Base-by-base conservation (phyloP, 2,329 filamentous ascomycete species). In the Nemania diffusa region DNA sequence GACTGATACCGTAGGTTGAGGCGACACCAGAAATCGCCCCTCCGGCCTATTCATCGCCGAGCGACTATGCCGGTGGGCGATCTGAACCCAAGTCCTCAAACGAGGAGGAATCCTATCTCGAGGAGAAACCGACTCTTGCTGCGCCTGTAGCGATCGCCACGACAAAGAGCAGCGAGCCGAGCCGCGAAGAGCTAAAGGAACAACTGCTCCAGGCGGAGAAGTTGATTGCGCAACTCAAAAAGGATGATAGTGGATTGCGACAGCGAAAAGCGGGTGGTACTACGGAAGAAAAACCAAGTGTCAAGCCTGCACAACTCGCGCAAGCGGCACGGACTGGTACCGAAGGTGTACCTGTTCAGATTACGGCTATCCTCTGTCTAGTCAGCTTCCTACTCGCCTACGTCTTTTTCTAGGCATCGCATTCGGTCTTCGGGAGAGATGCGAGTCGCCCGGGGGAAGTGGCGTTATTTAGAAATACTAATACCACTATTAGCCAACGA, bases 351-450 rank as follows among this genome's bases (percentile, higher is more conserved):
- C 90, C 96, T 0, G 88, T 99, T 57, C 91, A 95, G 79, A 88
- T 95, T 69, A 92, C 92, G 51, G 95, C 96, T 24, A 84, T 89
- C 24, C 83, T 99, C 50, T 97, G 94, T 78, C 84, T 99, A 75
- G 75, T 97, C 71, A 94, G 93, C 84, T 99, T 99, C 83, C 81
- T 99, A 77, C 87, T 98, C 74, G 96, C 94, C 62, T 99, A 97
- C 82, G 88, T 98, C 80, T 94, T 99, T 84, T 99, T 99, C 81
- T 99, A 90, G 72, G 68, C 50, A 67, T 62, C 44, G 61, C 61
- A 32, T 52, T 29, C 5, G 29, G 56, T 53, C 64, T 64, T 57
- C 40, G 46, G 51, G 27, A 50, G 44, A 65, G 17, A 59, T 37
- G 15, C 34, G 40, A 26, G 42, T 40, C 51, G 44, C 52, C 51